Evolutionary conservation across 2,329 filamentous ascomycete species (phyloP).

Genomic region (Talaromyces sp.): DNA sequence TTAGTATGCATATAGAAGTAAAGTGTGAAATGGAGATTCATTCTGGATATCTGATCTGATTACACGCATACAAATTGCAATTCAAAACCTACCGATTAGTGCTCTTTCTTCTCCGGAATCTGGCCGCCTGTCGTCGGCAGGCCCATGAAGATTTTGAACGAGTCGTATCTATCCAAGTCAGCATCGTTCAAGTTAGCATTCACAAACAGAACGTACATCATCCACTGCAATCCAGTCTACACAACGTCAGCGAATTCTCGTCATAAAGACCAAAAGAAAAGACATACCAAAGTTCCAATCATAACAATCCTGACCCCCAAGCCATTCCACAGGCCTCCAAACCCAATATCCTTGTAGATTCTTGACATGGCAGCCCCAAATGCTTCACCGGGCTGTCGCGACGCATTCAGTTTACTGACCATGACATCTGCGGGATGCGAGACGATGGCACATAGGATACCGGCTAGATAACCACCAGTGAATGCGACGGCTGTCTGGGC

Average conservation of each 20-base stretch:
- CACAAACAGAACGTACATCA: conserved; percentile 64
- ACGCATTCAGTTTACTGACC: conserved; percentile 86
- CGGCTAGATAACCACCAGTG: conserved; percentile 75
- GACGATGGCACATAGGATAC: conserved; percentile 81
- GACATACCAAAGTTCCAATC: conserved; percentile 63
- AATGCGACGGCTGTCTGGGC: conserved; percentile 85
- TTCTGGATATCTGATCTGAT: neutral
- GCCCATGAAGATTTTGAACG: conserved; percentile 87
- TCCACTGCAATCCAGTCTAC: conserved; percentile 79
- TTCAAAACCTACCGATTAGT: conserved; percentile 24
- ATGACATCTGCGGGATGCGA: conserved; percentile 82
- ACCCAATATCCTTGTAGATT: conserved; percentile 85
- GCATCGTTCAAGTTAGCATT: conserved; percentile 13
- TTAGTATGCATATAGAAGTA: neutral
- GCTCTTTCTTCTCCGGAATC: conserved; percentile 45
- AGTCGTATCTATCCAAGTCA: conserved; percentile 53
- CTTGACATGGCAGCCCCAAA: conserved; percentile 71
- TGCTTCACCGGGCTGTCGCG: conserved; percentile 69
- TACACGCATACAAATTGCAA: neutral
- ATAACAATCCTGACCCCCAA: conserved; percentile 83
- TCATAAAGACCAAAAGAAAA: neutral
- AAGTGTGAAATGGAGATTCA: neutral
- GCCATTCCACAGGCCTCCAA: conserved; percentile 86
- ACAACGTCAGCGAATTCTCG: neutral
- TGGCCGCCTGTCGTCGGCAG: conserved; percentile 71